Evolutionary conservation across 2,329 filamentous ascomycete species (phyloP).

Genomic region (Akanthomyces dipterigenus): DNA sequence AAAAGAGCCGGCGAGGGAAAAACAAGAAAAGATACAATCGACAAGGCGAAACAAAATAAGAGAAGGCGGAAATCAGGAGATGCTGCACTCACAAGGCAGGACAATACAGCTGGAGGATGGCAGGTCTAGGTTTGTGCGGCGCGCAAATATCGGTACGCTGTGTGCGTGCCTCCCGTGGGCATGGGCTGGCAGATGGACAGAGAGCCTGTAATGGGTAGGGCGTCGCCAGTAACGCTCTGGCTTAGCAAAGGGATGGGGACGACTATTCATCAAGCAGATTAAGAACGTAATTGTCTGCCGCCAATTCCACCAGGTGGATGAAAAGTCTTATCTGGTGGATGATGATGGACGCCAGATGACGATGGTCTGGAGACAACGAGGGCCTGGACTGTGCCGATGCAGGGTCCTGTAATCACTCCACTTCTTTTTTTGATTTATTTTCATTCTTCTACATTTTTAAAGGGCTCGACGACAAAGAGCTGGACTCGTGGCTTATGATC

Average conservation of each 20-base stretch:
- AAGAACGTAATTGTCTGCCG: background rate
- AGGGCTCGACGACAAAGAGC: background rate
- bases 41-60: background rate
- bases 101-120: background rate
- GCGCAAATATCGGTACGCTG: background rate
- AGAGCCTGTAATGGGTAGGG: background rate
- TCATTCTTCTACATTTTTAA: background rate
- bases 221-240: background rate
- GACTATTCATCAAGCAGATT: background rate
- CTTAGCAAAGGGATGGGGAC: constrained; percentile 5
- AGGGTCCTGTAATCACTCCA: background rate
- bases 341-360: background rate
- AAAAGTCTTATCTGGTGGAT: background rate
- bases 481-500: background rate
- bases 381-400: background rate
- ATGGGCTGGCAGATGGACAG: background rate
- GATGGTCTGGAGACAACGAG: background rate
- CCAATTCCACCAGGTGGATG: background rate
- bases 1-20: background rate
- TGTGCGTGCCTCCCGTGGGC: background rate
- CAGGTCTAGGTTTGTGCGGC: background rate
- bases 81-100: background rate
- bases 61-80: background rate
- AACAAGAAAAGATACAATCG: background rate
- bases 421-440: background rate